Base-by-base conservation (phyloP, 805 yeast genomes). In the Lipomyces spencermartinsiae region DNA sequence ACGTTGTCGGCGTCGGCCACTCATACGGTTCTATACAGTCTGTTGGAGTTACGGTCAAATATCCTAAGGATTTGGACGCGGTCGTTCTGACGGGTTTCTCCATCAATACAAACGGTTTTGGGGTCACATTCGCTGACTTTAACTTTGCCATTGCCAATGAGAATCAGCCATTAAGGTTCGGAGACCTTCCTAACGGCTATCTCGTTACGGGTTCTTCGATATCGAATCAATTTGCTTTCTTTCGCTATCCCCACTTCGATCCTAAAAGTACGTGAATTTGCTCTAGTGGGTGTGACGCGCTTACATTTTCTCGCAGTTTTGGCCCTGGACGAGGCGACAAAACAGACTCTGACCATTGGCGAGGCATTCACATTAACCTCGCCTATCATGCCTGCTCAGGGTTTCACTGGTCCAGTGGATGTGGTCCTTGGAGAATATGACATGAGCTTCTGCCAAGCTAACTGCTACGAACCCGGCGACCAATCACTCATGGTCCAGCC, bases 321-420 rank as follows among this genome's bases (percentile, higher is more conserved):
- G 16, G 57, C 57, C 57, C 14, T n/a, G 16, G 57, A 5, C 57
- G 57, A 54, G 33, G 57, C 57, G 22, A 19, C 25, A 12, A 54
- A 54, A 22, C 57, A 54, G 57, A 54, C 57, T 4, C 16, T 54
- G 25, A 54, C 57, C 6, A 54, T 54, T 22, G 57, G 57, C 33
- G 57, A 54, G 57, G 14, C 22, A 29, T 22, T 54, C 25, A 54
- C 57, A 7, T 29, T 54, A 29, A 29, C 57, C 14, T n/a, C 14
- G 33, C 57, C 57, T 22, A 16, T 29, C 14, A 22, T 29, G 33
- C 25, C 57, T 54, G 49, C 49, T 3, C 12, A 2, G 2, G 16
- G 2, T 16, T 54, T 54, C 25, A 54, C 57, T 54, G 57, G 57
- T 9, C 25, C 57, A 22, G 57, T 54, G 25, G 25, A 22, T 54